These are phyloP conservation scores for Cyberlindnera saturnus DNA, from an alignment of 805 yeast genomes.

Conservation along the genomic window DNA sequence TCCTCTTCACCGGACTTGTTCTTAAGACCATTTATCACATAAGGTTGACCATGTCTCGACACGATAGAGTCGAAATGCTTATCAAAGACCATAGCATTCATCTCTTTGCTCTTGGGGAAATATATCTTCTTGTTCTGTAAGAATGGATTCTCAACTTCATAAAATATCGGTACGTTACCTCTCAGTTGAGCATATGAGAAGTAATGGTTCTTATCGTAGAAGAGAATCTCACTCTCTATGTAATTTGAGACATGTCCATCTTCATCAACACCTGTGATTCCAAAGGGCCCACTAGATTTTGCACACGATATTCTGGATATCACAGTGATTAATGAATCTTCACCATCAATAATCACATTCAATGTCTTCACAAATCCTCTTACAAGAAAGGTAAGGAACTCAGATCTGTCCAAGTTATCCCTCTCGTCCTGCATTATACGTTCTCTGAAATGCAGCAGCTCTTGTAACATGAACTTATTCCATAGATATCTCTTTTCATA, in stretches of 20 bases:
- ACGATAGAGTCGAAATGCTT: conserved; percentile 70
- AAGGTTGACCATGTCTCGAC: conserved; percentile 78
- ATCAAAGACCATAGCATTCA: conserved; percentile 82
- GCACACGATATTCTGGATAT: conserved; percentile 89
- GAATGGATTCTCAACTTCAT: conserved; percentile 80
- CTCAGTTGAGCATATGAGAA: conserved; percentile 79
- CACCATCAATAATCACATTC: conserved; percentile 22
- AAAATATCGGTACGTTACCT: conserved; percentile 90
- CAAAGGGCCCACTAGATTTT: conserved; percentile 81
- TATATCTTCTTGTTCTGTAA: conserved; percentile 69
- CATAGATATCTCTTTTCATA: conserved; percentile 81
- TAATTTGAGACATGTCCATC: conserved; percentile 89
- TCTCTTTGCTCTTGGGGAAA: conserved; percentile 72
- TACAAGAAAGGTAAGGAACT: conserved; percentile 74
- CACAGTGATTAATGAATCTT: conserved; percentile 50
- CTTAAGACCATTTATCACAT: conserved; percentile 66
- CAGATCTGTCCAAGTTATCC: conserved; percentile 53
- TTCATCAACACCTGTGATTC: conserved; percentile 84
- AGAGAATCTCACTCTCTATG: conserved; percentile 82
- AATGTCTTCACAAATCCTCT: conserved; percentile 87
- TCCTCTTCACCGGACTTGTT: conserved; percentile 70
- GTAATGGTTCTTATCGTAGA: conserved; percentile 41
- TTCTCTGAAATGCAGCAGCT: conserved; percentile 63
- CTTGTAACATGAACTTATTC: conserved; percentile 82
- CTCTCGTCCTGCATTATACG: conserved; percentile 59